Base-by-base conservation (phyloP, 345 rosid species). In the Ailanthus altissimus region DNA sequence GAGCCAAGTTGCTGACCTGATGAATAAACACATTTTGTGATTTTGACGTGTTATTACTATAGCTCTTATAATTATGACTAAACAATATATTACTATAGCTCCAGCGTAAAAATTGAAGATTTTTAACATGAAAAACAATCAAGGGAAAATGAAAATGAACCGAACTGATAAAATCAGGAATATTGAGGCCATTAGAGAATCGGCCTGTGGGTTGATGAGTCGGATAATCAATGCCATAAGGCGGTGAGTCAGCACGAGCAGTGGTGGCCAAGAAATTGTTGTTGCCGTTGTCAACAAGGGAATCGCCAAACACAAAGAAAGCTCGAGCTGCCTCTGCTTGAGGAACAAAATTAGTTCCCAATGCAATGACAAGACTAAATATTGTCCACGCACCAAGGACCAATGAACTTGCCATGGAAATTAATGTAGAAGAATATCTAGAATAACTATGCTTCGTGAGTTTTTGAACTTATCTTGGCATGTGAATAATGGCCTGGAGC, bases 141-240 rank as follows among this genome's bases (percentile, higher is more conserved):
- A 2, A 1, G 18, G 23, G 60, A 6, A 5, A 56, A n/a, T n/a
- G 67, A 38, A 21, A 28, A 50, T 15, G 62, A 59, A 21, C 82
- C 45, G 72, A 83, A 92, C 97, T 90, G 75, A 92, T 88, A 62
- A 94, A 81, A 73, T 94, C 98, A n/a, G 98, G 97, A 62, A 94
- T 91, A 86, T 92, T 94, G 26, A 83, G 80, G 81, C 98, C 97
- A 79, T 94, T 94, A 14, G 98, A 88, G 89, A 94, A 94, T 28
- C 98, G 96, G 47, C 97, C 97, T 0, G 96, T 90, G 68, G 98
- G 81, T 11, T 79, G 90, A 65, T 74, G 88, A 56, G 86, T 89
- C 0, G 98, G 98, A 76, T 75, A 89, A 73, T 94, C 98, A 7
- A 94, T 83, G 65, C 98, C 98, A n/a, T 92, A 94, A 1, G 98